These are phyloP conservation scores for Vitis hybrid DNA, from an alignment of 177 flowering plant genomes.

Conservation along the genomic window DNA sequence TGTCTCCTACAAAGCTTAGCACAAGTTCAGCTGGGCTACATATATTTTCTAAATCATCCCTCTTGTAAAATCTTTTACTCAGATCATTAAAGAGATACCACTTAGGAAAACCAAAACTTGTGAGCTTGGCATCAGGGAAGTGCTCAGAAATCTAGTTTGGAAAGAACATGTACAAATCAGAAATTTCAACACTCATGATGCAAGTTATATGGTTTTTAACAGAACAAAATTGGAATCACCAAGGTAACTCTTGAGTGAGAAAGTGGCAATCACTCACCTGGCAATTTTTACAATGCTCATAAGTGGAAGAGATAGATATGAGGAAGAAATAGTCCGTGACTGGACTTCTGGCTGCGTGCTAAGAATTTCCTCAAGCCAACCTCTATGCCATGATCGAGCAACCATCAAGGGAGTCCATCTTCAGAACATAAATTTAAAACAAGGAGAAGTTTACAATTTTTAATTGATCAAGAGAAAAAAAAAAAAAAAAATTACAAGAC, in stretches of 20 bases:
- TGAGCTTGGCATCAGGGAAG: too few species aligned
- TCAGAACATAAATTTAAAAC: constrained; percentile 8
- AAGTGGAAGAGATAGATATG: constrained; percentile 81
- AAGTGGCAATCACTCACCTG: constrained; percentile 42
- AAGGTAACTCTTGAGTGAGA: background rate
- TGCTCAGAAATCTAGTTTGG: too few species aligned
- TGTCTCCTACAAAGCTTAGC: too few species aligned
- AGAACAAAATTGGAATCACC: background rate
- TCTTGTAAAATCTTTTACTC: too few species aligned
- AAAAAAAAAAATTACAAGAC: background rate
- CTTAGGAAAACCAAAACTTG: too few species aligned
- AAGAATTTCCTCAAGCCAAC: constrained; percentile 66
- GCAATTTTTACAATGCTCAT: constrained; percentile 85
- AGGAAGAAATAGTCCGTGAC: constrained; percentile 48
- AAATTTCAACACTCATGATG: background rate
- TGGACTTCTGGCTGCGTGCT: constrained; percentile 40
- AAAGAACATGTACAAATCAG: background rate
- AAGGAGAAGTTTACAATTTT: constrained; percentile 2
- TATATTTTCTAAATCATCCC: too few species aligned
- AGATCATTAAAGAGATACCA: too few species aligned
- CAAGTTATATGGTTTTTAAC: background rate
- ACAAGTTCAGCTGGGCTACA: too few species aligned
- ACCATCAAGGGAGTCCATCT: constrained; percentile 95
- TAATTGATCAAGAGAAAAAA: background rate
- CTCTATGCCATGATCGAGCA: constrained; percentile 93